phyloP scores from a whole-genome alignment of 106 monocot genomes.

The Dactylorhiza incarnata region DNA sequence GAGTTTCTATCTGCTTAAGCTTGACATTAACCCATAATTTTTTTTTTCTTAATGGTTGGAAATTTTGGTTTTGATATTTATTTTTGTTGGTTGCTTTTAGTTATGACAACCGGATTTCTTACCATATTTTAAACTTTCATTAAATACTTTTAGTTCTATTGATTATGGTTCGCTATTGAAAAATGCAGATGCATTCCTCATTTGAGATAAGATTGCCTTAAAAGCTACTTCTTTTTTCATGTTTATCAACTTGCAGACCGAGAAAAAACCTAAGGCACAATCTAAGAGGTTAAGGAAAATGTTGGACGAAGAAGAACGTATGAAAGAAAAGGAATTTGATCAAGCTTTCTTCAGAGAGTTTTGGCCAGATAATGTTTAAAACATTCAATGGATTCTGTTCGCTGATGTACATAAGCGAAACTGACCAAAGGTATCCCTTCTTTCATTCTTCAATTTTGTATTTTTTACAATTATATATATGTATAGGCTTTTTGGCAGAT shows the following conservation, averaged over 20 bases:
- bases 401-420: background rate
- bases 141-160: background rate
- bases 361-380: slow-evolving; percentile 95
- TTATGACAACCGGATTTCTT: background rate
- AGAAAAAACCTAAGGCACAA: slow-evolving; percentile 45
- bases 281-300: slow-evolving; percentile 76
- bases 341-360: slow-evolving; percentile 87
- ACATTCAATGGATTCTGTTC: background rate
- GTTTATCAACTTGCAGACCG: slow-evolving; percentile 10
- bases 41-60: background rate
- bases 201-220: background rate
- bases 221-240: background rate
- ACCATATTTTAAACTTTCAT: background rate
- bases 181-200: background rate
- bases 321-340: slow-evolving; percentile 82
- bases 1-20: slow-evolving; percentile 9
- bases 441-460: background rate
- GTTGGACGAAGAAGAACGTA: slow-evolving; percentile 60
- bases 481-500: too few species aligned
- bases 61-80: background rate
- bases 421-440: slow-evolving; percentile 1
- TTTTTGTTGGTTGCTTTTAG: background rate
- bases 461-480: background rate
- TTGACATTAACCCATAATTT: background rate
- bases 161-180: background rate